These are phyloP conservation scores for Sphagnum tenellum DNA, from an alignment of 225 moss, liverwort and hornwort genomes.

Conservation along the genomic window DNA sequence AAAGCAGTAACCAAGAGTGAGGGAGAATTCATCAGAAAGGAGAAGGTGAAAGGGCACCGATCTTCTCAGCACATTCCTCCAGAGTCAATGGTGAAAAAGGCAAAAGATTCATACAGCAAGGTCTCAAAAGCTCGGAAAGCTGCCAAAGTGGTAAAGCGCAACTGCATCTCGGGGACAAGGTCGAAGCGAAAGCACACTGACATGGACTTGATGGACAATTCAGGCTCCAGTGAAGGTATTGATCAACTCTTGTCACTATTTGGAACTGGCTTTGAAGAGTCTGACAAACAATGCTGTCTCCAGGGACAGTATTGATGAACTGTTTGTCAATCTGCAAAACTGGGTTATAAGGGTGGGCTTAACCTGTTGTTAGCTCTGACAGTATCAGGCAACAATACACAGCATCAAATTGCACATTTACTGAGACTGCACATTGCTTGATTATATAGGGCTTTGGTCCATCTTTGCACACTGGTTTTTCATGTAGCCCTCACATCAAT, in stretches of 20 bases:
- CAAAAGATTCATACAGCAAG: constrained; percentile 32
- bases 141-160: constrained; percentile 37
- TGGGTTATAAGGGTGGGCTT: not conserved
- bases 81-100: constrained; percentile 14
- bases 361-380: not conserved
- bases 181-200: constrained; percentile 46
- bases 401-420: too few relatives aligned
- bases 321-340: too few relatives aligned
- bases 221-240: constrained; percentile 13
- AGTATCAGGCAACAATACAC: too few relatives aligned
- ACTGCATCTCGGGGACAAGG: constrained; percentile 24
- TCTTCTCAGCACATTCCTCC: constrained; percentile 27
- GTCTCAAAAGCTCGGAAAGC: constrained; percentile 35
- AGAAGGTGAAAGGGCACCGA: constrained; percentile 7
- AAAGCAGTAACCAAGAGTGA: constrained; percentile 14
- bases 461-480: too few relatives aligned
- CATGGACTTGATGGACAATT: constrained; percentile 25
- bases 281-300: too few relatives aligned
- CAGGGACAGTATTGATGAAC: too few relatives aligned
- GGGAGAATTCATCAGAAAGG: constrained; percentile 13
- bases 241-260: not conserved
- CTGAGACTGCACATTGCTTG: too few relatives aligned
- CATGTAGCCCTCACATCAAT: too few relatives aligned
- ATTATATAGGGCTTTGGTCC: too few relatives aligned
- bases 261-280: too few relatives aligned